A percentile compares a stretch with the other conserved stretches of the same genome.
Conservation (phyloP, 1,284 basidiomycete species). For the Inonotus hispidus region DNA sequence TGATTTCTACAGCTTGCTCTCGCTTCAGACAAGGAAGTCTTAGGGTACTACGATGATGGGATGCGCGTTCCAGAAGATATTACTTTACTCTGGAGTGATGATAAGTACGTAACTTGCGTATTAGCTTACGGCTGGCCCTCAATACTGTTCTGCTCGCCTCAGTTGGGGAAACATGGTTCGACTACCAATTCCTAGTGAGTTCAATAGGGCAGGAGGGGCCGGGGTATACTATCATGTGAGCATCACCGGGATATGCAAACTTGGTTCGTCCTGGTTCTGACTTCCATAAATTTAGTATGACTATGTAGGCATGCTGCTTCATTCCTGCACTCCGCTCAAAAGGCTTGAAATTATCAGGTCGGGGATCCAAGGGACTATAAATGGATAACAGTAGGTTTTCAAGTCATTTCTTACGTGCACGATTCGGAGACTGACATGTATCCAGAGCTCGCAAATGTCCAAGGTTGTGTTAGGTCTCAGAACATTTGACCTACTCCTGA, state of each 20-base stretch:
- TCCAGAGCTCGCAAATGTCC: constrained; percentile 40
- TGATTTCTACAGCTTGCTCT: background rate
- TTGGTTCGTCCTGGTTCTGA: background rate
- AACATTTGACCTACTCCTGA: background rate
- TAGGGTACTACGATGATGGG: constrained; percentile 61
- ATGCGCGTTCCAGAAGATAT: constrained; percentile 52
- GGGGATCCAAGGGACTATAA: constrained; percentile 55
- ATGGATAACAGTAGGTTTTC: constrained; percentile 48
- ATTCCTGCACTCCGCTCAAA: background rate
- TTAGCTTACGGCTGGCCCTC: background rate
- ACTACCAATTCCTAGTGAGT: constrained; percentile 45
- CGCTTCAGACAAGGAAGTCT: constrained; percentile 52
- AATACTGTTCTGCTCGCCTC: background rate
- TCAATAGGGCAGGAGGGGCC: constrained; percentile 55
- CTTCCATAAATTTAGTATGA: constrained; percentile 33
- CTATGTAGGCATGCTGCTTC: constrained; percentile 31
- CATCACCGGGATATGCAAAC: constrained; percentile 3
- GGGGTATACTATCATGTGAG: constrained; percentile 66
- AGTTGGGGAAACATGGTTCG: constrained; percentile 60
- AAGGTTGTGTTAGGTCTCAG: constrained; percentile 28
- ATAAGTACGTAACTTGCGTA: constrained; percentile 38
- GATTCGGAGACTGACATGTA: background rate
- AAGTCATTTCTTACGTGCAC: constrained; percentile 7
- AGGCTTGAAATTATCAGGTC: constrained; percentile 31
- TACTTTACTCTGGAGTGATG: constrained; percentile 55